A percentile compares a stretch with the other conserved stretches of the same genome.
phyloP scores from a whole-genome alignment of 768 basidiomycete genomes.

The Termitomyces sp. region DNA sequence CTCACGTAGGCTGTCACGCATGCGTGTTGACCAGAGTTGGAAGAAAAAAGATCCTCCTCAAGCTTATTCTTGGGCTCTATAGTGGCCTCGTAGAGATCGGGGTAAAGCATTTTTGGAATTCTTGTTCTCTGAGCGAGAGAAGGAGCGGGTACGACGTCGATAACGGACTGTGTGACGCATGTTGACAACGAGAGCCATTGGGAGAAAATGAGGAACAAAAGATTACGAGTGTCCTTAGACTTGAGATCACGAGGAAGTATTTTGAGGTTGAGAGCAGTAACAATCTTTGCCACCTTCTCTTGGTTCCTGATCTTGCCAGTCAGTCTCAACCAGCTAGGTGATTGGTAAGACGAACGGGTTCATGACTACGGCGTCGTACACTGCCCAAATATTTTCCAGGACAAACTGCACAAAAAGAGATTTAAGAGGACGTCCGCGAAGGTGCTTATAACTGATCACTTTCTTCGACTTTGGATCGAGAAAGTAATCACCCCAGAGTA shows the following conservation, averaged over 20 bases:
- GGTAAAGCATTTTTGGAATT: conserved; percentile 90
- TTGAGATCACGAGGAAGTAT: conserved; percentile 86
- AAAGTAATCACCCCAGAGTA: conserved; percentile 97
- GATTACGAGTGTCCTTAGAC: conserved; percentile 82
- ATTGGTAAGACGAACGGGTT: conserved; percentile 69
- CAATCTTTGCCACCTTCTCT: conserved; percentile 87
- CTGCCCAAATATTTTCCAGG: conserved; percentile 95
- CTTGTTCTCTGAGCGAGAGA: conserved; percentile 74
- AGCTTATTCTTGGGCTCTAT: conserved; percentile 70
- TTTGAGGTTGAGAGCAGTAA: conserved; percentile 75
- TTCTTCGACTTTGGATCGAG: conserved; percentile 94
- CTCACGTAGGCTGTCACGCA: conserved; percentile 85
- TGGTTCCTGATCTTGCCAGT: conserved; percentile 56
- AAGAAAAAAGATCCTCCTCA: conserved; percentile 79
- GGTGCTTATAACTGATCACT: conserved; percentile 87
- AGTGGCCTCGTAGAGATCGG: conserved; percentile 60
- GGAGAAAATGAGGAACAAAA: conserved; percentile 84
- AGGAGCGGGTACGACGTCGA: conserved; percentile 93
- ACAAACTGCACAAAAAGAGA: conserved; percentile 97
- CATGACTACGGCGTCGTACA: conserved; percentile 85
- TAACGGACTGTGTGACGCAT: conserved; percentile 85
- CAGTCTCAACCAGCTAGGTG: conserved; percentile 12
- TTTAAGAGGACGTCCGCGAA: conserved; percentile 83
- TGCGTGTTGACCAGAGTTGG: conserved; percentile 54
- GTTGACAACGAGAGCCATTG: conserved; percentile 97